Evolutionary conservation across 148 eudicot genomes (phyloP).

Genomic region (Cornus controversa): DNA sequence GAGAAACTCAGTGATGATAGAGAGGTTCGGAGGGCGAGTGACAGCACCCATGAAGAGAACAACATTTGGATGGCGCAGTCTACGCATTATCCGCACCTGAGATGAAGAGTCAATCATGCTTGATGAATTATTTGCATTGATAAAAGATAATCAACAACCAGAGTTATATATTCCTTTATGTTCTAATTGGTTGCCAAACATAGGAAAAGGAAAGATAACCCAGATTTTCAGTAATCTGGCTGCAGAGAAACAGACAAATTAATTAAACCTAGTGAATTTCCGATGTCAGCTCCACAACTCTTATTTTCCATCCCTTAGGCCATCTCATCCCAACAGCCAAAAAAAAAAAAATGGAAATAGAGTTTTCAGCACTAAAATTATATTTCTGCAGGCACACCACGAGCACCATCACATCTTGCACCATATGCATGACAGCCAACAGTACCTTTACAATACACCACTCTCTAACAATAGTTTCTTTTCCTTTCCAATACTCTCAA

Average conservation of each 20-base stretch:
- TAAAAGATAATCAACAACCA: not conserved
- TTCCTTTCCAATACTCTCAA: not conserved
- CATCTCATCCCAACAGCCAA: not conserved
- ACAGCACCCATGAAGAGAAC: conserved; percentile 99
- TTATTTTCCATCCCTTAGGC: not conserved
- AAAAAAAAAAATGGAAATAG: not conserved
- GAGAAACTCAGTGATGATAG: conserved; percentile 90
- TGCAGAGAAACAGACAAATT: not conserved
- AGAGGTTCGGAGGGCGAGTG: conserved; percentile 95
- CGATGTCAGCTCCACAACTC: not conserved
- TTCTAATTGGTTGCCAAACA: not conserved
- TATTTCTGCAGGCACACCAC: not conserved
- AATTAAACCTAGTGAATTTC: not conserved
- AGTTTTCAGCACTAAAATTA: not conserved
- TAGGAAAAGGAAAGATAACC: not conserved
- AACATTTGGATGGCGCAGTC: conserved; percentile 95
- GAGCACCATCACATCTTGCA: not conserved
- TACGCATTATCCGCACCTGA: conserved; percentile 96
- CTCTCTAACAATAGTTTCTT: not conserved
- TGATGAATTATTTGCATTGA: conserved; percentile 5
- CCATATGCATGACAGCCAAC: not conserved
- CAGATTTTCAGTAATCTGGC: not conserved
- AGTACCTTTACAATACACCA: not conserved
- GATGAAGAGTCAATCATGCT: conserved; percentile 16
- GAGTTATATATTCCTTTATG: not conserved